Conservation (phyloP, 495 filamentous ascomycete genomes). For the Lepraria neglecta region DNA sequence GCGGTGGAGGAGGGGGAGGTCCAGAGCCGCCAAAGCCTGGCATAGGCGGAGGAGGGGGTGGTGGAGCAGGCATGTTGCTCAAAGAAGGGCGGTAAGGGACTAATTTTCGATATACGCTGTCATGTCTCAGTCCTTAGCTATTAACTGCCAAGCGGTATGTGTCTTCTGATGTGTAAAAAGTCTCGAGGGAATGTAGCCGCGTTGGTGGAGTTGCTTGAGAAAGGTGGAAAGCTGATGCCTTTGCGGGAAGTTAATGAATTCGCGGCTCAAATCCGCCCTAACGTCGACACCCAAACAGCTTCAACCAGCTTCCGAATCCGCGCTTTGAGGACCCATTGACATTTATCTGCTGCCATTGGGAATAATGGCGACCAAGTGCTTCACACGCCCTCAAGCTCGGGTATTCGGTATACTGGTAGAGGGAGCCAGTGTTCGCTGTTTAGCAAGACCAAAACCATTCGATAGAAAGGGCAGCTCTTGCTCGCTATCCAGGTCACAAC, state of each 20-base stretch:
- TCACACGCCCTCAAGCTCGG: conserved; percentile 7
- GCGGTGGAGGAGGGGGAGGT: conserved; percentile 62
- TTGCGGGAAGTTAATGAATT: conserved; percentile 2
- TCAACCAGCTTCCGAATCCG: not conserved
- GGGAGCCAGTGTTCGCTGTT: conserved; percentile 4
- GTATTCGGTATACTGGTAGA: conserved; percentile 5
- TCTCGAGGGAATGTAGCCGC: not conserved
- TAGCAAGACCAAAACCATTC: conserved; percentile 5
- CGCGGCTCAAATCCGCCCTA: conserved; percentile 13
- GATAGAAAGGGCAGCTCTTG: not conserved
- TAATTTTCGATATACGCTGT: not conserved
- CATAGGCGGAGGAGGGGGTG: conserved; percentile 56
- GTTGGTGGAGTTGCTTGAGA: not conserved
- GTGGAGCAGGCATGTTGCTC: conserved; percentile 56
- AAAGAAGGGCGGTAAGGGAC: not conserved
- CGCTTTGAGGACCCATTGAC: too few species aligned
- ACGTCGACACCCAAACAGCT: not conserved
- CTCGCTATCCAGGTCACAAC: not conserved
- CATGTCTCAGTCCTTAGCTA: not conserved
- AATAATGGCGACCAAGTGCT: conserved; percentile 9
- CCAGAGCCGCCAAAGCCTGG: conserved; percentile 52
- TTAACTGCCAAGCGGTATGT: not conserved
- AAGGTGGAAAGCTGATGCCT: conserved; percentile 8
- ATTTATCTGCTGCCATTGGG: not conserved
- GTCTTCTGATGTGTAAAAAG: not conserved